These are phyloP conservation scores for Gnaphalium uliginosum DNA, from an alignment of 129 eudicot genomes.

Conservation along the genomic window DNA sequence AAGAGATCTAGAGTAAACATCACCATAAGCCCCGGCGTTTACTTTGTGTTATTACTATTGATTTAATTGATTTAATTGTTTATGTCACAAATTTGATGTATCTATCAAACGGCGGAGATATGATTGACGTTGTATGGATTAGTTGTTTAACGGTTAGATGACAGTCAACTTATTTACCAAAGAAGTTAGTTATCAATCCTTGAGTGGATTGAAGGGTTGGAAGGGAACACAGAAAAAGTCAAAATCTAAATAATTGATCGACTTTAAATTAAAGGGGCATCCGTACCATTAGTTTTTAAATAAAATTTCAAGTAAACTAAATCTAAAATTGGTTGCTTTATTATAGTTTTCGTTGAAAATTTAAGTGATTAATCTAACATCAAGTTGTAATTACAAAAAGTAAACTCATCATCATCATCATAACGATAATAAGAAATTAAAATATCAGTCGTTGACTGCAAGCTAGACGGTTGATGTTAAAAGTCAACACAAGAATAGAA, in stretches of 20 bases:
- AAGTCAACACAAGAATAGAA: neutral
- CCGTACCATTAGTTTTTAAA: neutral
- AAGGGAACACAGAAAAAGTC: conserved; percentile 13
- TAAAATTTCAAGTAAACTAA: neutral
- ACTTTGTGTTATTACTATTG: no score
- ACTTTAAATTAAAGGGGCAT: neutral
- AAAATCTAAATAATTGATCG: neutral
- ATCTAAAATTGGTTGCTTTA: neutral
- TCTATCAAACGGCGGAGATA: no score
- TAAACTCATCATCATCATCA: neutral
- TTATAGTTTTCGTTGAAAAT: neutral
- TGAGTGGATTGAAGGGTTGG: conserved; percentile 11
- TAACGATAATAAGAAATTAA: neutral
- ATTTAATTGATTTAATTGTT: no score
- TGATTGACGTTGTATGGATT: no score
- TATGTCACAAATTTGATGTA: no score
- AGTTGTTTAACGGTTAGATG: no score
- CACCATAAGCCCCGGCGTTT: no score
- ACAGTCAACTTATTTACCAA: neutral
- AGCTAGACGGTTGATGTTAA: neutral
- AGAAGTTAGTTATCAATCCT: neutral
- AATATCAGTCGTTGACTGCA: neutral
- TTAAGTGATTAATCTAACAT: neutral
- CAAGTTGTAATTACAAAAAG: conserved; percentile 13
- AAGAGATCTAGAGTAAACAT: no score